Base-by-base conservation (phyloP, 2,329 filamentous ascomycete species). In the Dothideomycetes sp. region DNA sequence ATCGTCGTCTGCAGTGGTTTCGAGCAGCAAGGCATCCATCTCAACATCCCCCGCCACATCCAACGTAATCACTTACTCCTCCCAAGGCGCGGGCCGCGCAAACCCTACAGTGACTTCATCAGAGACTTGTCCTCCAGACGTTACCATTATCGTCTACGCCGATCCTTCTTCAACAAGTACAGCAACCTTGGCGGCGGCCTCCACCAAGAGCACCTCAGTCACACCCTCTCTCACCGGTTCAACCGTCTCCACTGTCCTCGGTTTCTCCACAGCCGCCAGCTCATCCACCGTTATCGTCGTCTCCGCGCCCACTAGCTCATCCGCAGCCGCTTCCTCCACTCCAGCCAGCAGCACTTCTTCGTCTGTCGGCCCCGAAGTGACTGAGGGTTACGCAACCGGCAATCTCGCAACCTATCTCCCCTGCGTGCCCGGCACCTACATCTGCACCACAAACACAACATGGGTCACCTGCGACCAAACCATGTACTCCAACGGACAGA, bases 401-500 rank as follows among this genome's bases (percentile, higher is more conserved):
- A 49, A 60, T 37, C 46, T 53, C 14, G 45, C 48, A 22, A 38
- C 42, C 36, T 60, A 57, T 41, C 51, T 59, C 2, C 58, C 59
- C 24, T 65, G 61, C 46, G 51, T 54, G 2, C 60, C 59, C 1
- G 59, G 58, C 15, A 55, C 57, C n/a, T 61, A 60, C 51, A 53
- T 64, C 44, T 64, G 62, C 57, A 55, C 53, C 19, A 55, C 51
- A 3, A 19, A 39, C 14, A 54, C 45, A 2, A 47, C 52, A 15
- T 64, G 56, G 49, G 51, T 55, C 31, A 64, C 59, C 7, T 64
- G 61, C 50, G 50, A 54, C 43, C 46, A 50, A 18, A 38, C 44
- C 31, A 33, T 40, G 29, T 55, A 52, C 45, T 50, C 49, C 33
- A 47, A 50, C 36, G 49, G 45, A 31, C 44, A 45, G 30, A 44